Percentiles rank a stretch among this genome's conserved stretches.
These are phyloP conservation scores for Jamesozyma gamospora DNA, from an alignment of 805 yeast genomes.

Conservation along the genomic window DNA sequence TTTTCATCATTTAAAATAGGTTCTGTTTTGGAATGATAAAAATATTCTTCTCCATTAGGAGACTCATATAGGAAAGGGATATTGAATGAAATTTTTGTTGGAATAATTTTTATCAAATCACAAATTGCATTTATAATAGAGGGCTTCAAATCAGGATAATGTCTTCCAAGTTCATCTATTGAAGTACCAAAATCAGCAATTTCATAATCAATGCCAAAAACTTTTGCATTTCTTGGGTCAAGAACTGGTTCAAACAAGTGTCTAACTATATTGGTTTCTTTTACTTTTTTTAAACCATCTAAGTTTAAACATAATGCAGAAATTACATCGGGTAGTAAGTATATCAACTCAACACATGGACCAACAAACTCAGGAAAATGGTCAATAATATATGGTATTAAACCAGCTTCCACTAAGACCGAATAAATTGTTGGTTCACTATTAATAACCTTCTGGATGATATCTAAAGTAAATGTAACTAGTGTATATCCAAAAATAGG, in stretches of 20 bases:
- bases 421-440: slow-evolving; percentile 86
- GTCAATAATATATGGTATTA: slow-evolving; percentile 54
- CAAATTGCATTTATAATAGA: slow-evolving; percentile 41
- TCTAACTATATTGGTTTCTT: slow-evolving; percentile 32
- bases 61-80: slow-evolving; percentile 37
- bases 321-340: slow-evolving; percentile 60
- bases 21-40: slow-evolving; percentile 37
- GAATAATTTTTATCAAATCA: slow-evolving; percentile 36
- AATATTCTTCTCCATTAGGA: slow-evolving; percentile 27
- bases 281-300: slow-evolving; percentile 55
- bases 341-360: slow-evolving; percentile 47
- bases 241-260: slow-evolving; percentile 43
- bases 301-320: slow-evolving; percentile 76
- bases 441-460: slow-evolving; percentile 63
- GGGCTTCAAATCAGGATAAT: slow-evolving; percentile 65
- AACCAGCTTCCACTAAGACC: slow-evolving; percentile 66
- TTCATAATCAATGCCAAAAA: slow-evolving; percentile 43
- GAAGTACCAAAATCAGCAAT: slow-evolving; percentile 51
- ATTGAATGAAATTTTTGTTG: slow-evolving; percentile 32
- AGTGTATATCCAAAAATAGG: slow-evolving; percentile 57
- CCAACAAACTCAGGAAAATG: slow-evolving; percentile 47
- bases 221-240: slow-evolving; percentile 41
- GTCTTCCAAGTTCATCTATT: slow-evolving; percentile 74
- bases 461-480: slow-evolving; percentile 49
- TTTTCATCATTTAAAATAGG: slow-evolving; percentile 35